Percentiles rank a stretch among this genome's conserved stretches.
phyloP scores from a whole-genome alignment of 2,329 filamentous ascomycete species.

The Raffaelea ambrosiae region DNA sequence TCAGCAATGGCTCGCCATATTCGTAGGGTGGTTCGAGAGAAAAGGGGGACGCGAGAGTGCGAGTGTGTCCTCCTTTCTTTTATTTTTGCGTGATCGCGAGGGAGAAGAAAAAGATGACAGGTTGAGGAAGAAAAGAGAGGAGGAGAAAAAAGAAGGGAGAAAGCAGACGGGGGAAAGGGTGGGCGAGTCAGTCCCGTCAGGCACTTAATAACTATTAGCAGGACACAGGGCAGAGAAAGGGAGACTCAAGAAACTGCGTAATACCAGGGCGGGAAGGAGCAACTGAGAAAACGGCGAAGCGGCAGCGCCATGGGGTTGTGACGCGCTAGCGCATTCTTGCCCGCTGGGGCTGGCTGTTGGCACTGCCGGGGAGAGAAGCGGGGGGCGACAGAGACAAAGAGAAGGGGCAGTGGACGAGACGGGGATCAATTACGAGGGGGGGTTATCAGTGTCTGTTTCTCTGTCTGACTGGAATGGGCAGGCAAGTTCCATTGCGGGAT shows the following conservation, averaged over 20 bases:
- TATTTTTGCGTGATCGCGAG: neutral
- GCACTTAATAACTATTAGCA: neutral
- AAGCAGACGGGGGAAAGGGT: neutral
- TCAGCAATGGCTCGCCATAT: too few relatives aligned
- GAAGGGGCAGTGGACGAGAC: too few relatives aligned
- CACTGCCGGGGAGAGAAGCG: too few relatives aligned
- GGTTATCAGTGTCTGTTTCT: too few relatives aligned
- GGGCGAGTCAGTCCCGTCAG: neutral
- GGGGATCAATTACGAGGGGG: too few relatives aligned
- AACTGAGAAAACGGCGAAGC: neutral
- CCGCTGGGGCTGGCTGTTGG: too few relatives aligned
- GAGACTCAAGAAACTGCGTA: neutral
- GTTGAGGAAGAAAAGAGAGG: neutral
- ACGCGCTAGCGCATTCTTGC: neutral
- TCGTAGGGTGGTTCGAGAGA: too few relatives aligned
- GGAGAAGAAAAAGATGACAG: neutral
- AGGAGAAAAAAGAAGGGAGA: neutral
- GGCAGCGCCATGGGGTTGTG: slow-evolving; percentile 1
- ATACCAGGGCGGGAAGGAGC: neutral
- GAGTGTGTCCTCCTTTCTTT: neutral
- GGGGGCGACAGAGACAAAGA: too few relatives aligned
- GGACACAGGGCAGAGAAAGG: neutral
- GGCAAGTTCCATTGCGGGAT: too few relatives aligned
- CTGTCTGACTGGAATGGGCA: too few relatives aligned
- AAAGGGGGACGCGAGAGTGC: too few relatives aligned